phyloP scores from a whole-genome alignment of 306 rosid species.

The Citrullus mucosospermus region DNA sequence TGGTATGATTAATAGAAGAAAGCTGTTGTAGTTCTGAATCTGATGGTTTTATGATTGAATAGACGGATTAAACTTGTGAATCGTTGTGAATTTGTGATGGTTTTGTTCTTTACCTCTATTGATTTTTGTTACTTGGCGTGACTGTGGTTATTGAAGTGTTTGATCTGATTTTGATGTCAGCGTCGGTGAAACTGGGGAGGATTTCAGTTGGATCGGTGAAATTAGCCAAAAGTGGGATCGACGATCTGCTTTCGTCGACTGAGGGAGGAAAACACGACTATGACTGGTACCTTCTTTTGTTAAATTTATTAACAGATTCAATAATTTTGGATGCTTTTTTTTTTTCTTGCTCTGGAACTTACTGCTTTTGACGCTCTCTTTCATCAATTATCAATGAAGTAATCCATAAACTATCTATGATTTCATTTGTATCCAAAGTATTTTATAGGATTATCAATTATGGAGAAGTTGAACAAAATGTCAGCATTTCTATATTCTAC shows the following conservation, averaged over 20 bases:
- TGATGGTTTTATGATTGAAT: not conserved
- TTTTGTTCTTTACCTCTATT: not conserved
- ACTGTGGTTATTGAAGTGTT: not conserved
- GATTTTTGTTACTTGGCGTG: not conserved
- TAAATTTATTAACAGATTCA: not conserved
- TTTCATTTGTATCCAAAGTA: not conserved
- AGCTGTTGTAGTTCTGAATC: not conserved
- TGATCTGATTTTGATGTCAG: constrained; percentile 18
- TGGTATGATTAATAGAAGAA: not conserved
- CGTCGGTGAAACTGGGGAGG: constrained; percentile 76
- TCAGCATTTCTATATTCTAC: not conserved
- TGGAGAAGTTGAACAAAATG: not conserved
- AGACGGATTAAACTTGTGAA: not conserved
- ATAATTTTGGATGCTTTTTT: not conserved
- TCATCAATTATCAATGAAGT: not conserved
- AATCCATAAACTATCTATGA: not conserved
- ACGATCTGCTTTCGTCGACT: constrained; percentile 63
- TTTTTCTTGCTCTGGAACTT: not conserved
- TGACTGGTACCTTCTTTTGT: constrained; percentile 46
- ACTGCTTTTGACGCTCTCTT: not conserved
- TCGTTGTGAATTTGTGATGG: not conserved
- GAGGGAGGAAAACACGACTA: constrained; percentile 95
- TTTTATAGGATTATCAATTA: not conserved
- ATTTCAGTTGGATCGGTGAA: constrained; percentile 77
- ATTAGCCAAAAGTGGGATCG: constrained; percentile 49